Conservation (phyloP, 306 rosid genomes). For the Inga laurina region DNA sequence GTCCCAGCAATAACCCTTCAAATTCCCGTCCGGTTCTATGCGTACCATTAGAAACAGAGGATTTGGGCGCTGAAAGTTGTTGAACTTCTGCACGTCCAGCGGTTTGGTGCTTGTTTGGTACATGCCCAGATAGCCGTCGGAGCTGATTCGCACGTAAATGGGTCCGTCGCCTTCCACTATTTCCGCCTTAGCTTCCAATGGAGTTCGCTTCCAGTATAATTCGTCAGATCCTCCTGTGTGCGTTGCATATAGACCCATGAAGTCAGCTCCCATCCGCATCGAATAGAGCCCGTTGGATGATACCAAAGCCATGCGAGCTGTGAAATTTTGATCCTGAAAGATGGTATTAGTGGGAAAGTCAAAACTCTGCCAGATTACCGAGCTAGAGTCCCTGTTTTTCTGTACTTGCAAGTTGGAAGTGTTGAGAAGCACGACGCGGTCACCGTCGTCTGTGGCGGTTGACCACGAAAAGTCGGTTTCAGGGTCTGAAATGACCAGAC, state of each 20-base stretch:
- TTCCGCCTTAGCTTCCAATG: conserved; percentile 55
- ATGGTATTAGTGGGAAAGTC: conserved; percentile 68
- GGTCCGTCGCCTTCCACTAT: conserved; percentile 59
- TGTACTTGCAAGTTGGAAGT: conserved; percentile 62
- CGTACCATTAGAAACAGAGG: conserved; percentile 54
- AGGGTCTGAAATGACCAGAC: conserved; percentile 59
- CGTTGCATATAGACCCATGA: conserved; percentile 60
- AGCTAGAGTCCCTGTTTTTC: not conserved
- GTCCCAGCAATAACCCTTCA: conserved; percentile 75
- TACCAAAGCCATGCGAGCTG: conserved; percentile 44
- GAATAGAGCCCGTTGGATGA: conserved; percentile 57
- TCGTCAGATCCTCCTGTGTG: conserved; percentile 30
- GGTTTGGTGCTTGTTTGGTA: conserved; percentile 67
- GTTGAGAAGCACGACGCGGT: conserved; percentile 57
- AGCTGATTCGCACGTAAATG: conserved; percentile 56
- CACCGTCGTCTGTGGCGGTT: conserved; percentile 51
- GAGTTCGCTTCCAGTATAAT: conserved; percentile 60
- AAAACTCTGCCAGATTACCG: conserved; percentile 75
- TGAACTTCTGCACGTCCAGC: conserved; percentile 65
- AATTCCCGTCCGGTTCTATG: conserved; percentile 73
- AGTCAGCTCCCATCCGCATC: conserved; percentile 51
- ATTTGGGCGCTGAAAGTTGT: conserved; percentile 47
- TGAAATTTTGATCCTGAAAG: conserved; percentile 72
- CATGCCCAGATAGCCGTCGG: conserved; percentile 76
- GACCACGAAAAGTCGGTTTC: conserved; percentile 57